These are phyloP conservation scores for Naganishia liquefaciens DNA, from an alignment of 1,284 basidiomycete genomes.

Conservation along the genomic window DNA sequence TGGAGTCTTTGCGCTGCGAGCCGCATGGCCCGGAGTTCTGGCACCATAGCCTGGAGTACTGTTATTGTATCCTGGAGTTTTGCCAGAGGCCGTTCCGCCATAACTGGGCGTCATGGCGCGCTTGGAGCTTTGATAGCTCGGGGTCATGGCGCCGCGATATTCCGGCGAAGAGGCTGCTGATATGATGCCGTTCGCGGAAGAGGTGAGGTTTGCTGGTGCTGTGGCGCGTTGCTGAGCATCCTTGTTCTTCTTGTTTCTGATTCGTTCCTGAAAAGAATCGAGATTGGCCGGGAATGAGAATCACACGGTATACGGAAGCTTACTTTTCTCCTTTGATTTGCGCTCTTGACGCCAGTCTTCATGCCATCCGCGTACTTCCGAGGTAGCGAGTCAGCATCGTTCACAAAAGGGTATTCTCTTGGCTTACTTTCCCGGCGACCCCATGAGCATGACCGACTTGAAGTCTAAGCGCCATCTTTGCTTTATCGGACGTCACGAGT, in stretches of 20 bases:
- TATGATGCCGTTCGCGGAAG: neutral
- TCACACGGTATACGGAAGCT: neutral
- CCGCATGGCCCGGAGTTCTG: constrained; percentile 9
- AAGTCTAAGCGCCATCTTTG: constrained; percentile 16
- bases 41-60: constrained; percentile 13
- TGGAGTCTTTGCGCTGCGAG: constrained; percentile 7
- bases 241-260: constrained; percentile 25
- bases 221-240: constrained; percentile 24
- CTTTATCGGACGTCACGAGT: constrained; percentile 7
- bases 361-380: constrained; percentile 16
- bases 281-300: neutral
- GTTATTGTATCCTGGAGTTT: constrained; percentile 9
- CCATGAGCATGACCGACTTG: constrained; percentile 25
- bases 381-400: neutral
- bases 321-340: constrained; percentile 28
- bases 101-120: constrained; percentile 20
- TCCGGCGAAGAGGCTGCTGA: constrained; percentile 21
- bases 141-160: constrained; percentile 18
- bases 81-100: neutral
- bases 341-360: constrained; percentile 26
- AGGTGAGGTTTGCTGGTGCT: constrained; percentile 11
- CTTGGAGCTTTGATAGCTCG: constrained; percentile 15
- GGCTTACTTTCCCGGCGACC: constrained; percentile 21
- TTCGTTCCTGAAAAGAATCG: constrained; percentile 7
- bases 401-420: neutral